Evolutionary conservation across 192 early-diverging fungal species (phyloP), one percentile per base, ranked within the genome.

Genomic region (Mortierella antarctica): DNA sequence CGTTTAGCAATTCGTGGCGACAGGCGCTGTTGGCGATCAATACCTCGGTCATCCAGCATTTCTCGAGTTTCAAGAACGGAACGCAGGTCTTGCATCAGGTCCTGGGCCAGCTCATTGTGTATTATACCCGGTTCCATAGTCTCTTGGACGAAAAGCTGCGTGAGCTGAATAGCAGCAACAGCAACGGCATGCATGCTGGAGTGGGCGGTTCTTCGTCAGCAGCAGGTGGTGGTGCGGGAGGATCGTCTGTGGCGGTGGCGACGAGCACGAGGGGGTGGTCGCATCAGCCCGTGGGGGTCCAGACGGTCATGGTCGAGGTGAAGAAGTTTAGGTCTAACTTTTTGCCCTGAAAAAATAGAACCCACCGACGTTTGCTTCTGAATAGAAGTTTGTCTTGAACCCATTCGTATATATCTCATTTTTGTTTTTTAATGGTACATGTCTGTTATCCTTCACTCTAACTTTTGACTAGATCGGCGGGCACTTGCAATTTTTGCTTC

Each of bases 61-160:
- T 99, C 74, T 91, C 96, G 52, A 98, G 97, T 86, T 98, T 97
- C 82, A 94, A 94, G 67, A 98, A 96, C 56, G 96, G 98, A 12
- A 95, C 96, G 0, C 83, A 90, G n/a, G 93, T 98, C 20, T 84
- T 98, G 57, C 98, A 99, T 73, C 89, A 92, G 14, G 92, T 94
- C 1, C 84, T 98, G 10, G 93, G 95, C 18, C 94, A 95, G 84
- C 86, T 97, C 20, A 89, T 98, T 17, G 86, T 99, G 23, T 97
- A 95, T 86, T 99, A 98, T 86, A 96, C 94, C 31, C 88, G 92
- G 17, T 99, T 97, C 78, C 82, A 93, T 61, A 89, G 89, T 17
- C 73, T 95, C 8, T 90, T 95, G 73, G 96, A 98, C 67, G 91
- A 91, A 74, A 84, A 88, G 41, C 85, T 94, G 66, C 84, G 74